phyloP scores from a whole-genome alignment of 768 basidiomycete genomes.

The Pulveroboletus sp. region DNA sequence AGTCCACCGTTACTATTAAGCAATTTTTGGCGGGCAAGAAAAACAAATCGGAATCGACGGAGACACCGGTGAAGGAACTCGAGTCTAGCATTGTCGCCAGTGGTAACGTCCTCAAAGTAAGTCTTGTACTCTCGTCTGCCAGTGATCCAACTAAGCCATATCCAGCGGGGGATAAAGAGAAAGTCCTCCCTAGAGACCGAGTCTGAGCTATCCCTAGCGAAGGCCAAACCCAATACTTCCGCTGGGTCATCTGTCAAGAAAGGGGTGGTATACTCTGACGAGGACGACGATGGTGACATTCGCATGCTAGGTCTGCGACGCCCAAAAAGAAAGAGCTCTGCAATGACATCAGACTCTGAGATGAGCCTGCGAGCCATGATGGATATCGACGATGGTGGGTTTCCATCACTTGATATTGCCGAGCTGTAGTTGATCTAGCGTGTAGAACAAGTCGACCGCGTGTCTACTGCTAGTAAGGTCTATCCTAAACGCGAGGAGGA shows the following conservation, averaged over 20 bases:
- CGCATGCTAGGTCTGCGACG: conserved; percentile 22
- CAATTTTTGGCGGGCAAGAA: not conserved
- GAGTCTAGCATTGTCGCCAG: not conserved
- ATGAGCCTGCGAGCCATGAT: conserved; percentile 55
- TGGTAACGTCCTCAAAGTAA: conserved; percentile 5
- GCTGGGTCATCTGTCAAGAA: conserved; percentile 35
- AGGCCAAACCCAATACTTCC: conserved; percentile 8
- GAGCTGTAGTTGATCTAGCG: conserved; percentile 8
- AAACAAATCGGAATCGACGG: not conserved
- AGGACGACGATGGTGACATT: conserved; percentile 48
- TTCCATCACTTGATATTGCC: conserved; percentile 19
- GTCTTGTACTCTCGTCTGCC: not conserved
- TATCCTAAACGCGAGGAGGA: conserved; percentile 21
- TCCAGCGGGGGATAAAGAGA: conserved; percentile 36
- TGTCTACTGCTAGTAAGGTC: conserved; percentile 14
- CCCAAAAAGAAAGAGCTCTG: conserved; percentile 31
- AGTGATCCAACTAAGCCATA: conserved; percentile 18
- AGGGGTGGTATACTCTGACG: conserved; percentile 47
- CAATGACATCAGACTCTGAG: conserved; percentile 41
- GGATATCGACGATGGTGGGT: conserved; percentile 72
- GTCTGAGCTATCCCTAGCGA: conserved; percentile 1
- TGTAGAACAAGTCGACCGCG: conserved; percentile 25
- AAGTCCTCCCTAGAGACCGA: conserved; percentile 34
- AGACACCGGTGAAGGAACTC: not conserved
- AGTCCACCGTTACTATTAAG: not conserved